Evolutionary conservation across 768 basidiomycete genomes (phyloP).

Genomic region (Mycena sanguinolenta): DNA sequence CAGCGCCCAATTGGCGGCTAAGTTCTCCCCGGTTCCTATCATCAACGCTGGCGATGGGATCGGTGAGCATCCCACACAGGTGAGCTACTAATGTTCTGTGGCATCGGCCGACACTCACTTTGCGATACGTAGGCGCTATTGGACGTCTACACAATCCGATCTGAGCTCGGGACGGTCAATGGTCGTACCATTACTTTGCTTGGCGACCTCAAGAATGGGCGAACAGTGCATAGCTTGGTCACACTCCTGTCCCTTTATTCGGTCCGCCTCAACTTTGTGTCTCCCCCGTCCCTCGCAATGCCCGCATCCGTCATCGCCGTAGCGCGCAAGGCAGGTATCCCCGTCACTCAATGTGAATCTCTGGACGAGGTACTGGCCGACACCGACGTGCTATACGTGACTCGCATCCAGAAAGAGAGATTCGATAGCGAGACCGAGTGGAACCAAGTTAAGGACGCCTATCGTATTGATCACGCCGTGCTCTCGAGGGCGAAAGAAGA

Average conservation of each 20-base stretch:
- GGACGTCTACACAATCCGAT: slow-evolving; percentile 95
- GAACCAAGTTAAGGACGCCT: slow-evolving; percentile 91
- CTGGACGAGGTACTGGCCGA: slow-evolving; percentile 92
- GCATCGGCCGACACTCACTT: slow-evolving; percentile 23
- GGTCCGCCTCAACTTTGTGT: slow-evolving; percentile 95
- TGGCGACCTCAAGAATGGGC: slow-evolving; percentile 97
- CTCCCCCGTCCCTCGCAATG: slow-evolving; percentile 90
- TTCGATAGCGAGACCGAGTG: slow-evolving; percentile 88
- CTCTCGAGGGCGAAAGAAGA: slow-evolving; percentile 94
- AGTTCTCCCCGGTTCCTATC: slow-evolving; percentile 94
- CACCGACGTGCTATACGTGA: slow-evolving; percentile 97
- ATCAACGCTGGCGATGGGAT: slow-evolving; percentile 97
- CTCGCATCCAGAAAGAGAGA: slow-evolving; percentile 95
- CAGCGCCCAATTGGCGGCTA: slow-evolving; percentile 95
- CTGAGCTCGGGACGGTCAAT: slow-evolving; percentile 97
- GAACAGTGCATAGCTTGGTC: slow-evolving; percentile 97
- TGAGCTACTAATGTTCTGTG: slow-evolving; percentile 47
- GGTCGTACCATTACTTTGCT: slow-evolving; percentile 93
- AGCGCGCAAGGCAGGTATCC: slow-evolving; percentile 86
- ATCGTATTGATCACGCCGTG: slow-evolving; percentile 94
- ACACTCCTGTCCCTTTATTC: slow-evolving; percentile 92
- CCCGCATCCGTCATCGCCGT: slow-evolving; percentile 86
- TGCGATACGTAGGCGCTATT: slow-evolving; percentile 72
- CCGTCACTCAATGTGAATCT: slow-evolving; percentile 85
- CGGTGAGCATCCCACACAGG: slow-evolving; percentile 98